phyloP scores from a whole-genome alignment of 2,329 filamentous ascomycete genomes.

The Pseudogymnoascus sp. region DNA sequence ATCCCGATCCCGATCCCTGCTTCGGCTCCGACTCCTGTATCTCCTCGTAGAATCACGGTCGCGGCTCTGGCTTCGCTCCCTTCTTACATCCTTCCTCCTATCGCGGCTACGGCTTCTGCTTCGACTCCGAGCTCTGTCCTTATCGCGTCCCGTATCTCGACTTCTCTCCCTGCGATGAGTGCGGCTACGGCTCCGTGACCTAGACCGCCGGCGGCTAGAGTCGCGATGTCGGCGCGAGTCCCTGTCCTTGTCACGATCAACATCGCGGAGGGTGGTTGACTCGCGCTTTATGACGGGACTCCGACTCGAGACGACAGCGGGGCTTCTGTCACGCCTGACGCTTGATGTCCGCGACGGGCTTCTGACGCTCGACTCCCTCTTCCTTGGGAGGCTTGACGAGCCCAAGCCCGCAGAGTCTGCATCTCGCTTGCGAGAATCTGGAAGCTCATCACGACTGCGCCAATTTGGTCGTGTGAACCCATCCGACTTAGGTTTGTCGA shows the following conservation, averaged over 20 bases:
- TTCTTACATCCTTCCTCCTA: constrained; percentile 12
- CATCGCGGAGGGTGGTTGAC: constrained; percentile 14
- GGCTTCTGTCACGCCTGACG: constrained; percentile 1
- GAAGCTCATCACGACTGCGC: background rate
- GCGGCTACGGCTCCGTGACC: constrained; percentile 14
- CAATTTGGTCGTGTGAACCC: background rate
- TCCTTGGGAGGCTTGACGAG: constrained; percentile 1
- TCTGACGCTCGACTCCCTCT: constrained; percentile 10
- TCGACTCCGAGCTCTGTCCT: constrained; percentile 18
- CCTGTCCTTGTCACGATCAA: constrained; percentile 10
- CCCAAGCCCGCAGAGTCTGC: background rate
- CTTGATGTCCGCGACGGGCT: background rate
- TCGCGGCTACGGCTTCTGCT: constrained; percentile 11
- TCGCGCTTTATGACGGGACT: constrained; percentile 15
- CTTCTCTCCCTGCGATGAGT: constrained; percentile 4
- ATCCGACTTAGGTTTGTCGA: background rate
- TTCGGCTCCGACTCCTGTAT: constrained; percentile 16
- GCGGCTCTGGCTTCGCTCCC: constrained; percentile 17
- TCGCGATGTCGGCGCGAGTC: constrained; percentile 19
- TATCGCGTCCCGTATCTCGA: constrained; percentile 11
- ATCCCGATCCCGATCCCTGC: constrained; percentile 13
- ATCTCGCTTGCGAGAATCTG: constrained; percentile 5
- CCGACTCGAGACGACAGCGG: background rate
- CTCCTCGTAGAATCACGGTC: constrained; percentile 17
- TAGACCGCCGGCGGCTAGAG: constrained; percentile 13